These are phyloP conservation scores for Candida vaughaniae DNA, from an alignment of 805 yeast genomes.

Conservation along the genomic window DNA sequence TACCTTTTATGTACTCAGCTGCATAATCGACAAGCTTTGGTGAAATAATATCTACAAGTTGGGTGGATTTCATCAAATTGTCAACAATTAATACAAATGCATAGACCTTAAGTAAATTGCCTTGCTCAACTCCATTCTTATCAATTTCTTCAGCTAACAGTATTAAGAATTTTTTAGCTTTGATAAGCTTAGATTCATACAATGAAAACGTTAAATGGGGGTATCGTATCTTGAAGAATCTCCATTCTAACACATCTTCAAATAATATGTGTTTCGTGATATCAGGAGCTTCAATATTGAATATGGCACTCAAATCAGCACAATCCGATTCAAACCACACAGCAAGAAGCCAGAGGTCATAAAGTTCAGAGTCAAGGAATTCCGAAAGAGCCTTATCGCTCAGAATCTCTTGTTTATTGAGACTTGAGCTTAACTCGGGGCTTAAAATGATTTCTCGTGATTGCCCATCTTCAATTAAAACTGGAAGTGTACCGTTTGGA, in stretches of 20 bases:
- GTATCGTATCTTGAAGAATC: slow-evolving; percentile 24
- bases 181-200: slow-evolving; percentile 7
- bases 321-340: slow-evolving; percentile 39
- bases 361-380: slow-evolving; percentile 36
- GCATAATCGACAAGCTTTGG: neutral
- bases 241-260: slow-evolving; percentile 25
- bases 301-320: slow-evolving; percentile 10
- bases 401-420: slow-evolving; percentile 3
- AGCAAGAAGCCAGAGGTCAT: slow-evolving; percentile 52
- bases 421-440: slow-evolving; percentile 7
- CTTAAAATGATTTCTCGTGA: slow-evolving; percentile 29
- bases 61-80: slow-evolving; percentile 18
- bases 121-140: neutral
- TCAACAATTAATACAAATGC: slow-evolving; percentile 21
- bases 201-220: slow-evolving; percentile 20
- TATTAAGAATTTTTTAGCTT: slow-evolving; percentile 2
- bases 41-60: slow-evolving; percentile 11
- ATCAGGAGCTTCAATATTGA: slow-evolving; percentile 2
- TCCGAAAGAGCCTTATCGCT: slow-evolving; percentile 6
- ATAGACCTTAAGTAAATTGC: slow-evolving; percentile 12
- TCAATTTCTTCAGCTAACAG: slow-evolving; percentile 1
- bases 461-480: slow-evolving; percentile 51
- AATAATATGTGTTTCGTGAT: slow-evolving; percentile 17
- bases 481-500: slow-evolving; percentile 50
- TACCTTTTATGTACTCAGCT: neutral